Evolutionary conservation across 1,284 basidiomycete genomes (phyloP).

Genomic region (Erythrobasidium hasegawianum): DNA sequence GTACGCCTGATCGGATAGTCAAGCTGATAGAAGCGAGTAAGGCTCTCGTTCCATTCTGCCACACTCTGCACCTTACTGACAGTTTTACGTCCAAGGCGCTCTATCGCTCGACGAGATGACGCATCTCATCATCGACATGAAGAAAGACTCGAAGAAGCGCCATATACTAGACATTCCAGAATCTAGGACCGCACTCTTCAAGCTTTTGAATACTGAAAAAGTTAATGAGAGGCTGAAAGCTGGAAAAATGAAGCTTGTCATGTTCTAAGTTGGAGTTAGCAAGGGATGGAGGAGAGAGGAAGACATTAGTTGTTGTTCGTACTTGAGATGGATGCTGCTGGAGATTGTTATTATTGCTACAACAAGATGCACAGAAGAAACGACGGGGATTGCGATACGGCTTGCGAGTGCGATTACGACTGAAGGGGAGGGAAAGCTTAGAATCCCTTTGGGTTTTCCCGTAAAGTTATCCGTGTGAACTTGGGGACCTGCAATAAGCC

Average conservation of each 20-base stretch:
- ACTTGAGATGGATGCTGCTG: too few relatives aligned
- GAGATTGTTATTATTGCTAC: too few relatives aligned
- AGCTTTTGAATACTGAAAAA: slow-evolving; percentile 60
- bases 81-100: slow-evolving; percentile 12
- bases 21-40: slow-evolving; percentile 73
- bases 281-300: too few relatives aligned
- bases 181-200: slow-evolving; percentile 73
- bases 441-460: slow-evolving; percentile 85
- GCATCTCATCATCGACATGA: slow-evolving; percentile 32
- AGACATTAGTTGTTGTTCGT: too few relatives aligned
- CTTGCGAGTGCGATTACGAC: too few relatives aligned
- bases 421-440: slow-evolving; percentile 46
- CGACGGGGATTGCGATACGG: too few relatives aligned
- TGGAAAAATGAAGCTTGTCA: slow-evolving; percentile 68
- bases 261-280: too few relatives aligned
- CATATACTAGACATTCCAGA: slow-evolving; percentile 73
- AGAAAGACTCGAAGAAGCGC: slow-evolving; percentile 65
- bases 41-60: slow-evolving; percentile 39
- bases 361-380: too few relatives aligned
- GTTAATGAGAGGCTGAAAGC: slow-evolving; percentile 62
- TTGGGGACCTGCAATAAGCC: slow-evolving; percentile 67
- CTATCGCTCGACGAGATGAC: slow-evolving; percentile 22
- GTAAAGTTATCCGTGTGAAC: slow-evolving; percentile 77
- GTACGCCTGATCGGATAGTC: slow-evolving; percentile 74
- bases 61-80: too few relatives aligned